Evolutionary conservation across 352 stramenopile genomes (phyloP), one percentile per base, ranked within the genome.

Genomic region (Globisporangium megalacanthum): DNA sequence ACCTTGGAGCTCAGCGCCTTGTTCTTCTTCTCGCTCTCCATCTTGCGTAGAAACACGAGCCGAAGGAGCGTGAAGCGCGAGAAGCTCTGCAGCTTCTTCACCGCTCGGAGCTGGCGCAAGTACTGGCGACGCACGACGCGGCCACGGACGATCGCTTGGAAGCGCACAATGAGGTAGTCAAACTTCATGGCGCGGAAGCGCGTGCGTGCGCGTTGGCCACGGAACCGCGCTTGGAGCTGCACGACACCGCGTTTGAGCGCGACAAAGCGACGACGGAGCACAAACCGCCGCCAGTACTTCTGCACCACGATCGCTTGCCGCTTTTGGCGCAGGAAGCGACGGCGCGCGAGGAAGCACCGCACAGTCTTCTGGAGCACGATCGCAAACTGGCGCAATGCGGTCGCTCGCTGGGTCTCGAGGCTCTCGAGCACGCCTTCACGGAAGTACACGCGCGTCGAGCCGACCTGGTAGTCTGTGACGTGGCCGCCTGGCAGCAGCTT

Each of bases 381-480:
- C 4, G 80, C 82, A 51, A 85, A 88, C 49, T 83, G 83, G 33
- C 79, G 80, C n/a, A 94, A 58, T 17, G 81, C 82, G 56, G 75
- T 70, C 4, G 76, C 85, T 14, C 85, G 79, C 65, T 84, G 85
- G 9, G 77, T 86, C 63, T 94, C 83, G 10, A 94, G 61, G 8
- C 75, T 70, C 51, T 94, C 85, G n/a, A 93, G 61, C 44, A 94
- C 68, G 17, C 85, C 80, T 70, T 94, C 83, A 15, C 85, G 81
- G 64, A 94, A 94, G 64, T 94, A 94, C 17, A 94, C 83, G 36
- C 83, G 83, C 2, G 81, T 92, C 15, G 89, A 56, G 52, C 85
- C 85, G n/a, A 92, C 82, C 56, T 94, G 85, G 52, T 92, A 94
- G 58, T 94, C 85, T n/a, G 75, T 60, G 39, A 94, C 77, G 60